Evolutionary conservation across 78 protist genomes (phyloP), one percentile per base, ranked within the genome.

Genomic region (Emiliania huxleyi): DNA sequence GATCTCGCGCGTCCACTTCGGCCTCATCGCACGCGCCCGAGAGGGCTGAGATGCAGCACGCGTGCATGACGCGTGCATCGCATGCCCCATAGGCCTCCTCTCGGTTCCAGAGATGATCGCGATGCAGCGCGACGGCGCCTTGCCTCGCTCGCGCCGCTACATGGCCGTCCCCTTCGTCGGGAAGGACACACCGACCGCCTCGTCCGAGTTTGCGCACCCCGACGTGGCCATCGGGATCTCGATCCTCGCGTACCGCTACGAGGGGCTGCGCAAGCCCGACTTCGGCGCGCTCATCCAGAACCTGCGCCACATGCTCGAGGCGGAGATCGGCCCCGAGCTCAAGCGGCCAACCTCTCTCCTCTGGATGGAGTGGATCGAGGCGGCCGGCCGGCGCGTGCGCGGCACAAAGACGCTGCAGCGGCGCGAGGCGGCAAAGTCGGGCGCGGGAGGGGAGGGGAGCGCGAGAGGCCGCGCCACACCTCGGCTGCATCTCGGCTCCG

Each of bases 151-250:
- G 29, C 91, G 96, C 11, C 87, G n/a, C 62, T 90, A 93, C 23
- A 92, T 83, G 19, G 95, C 96, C 19, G 95, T 95, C 43, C 96
- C 96, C 15, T 95, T 93, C 69, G 95, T 95, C 35, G 96, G 95
- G 84, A 93, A 93, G 92, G 96, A 93, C 77, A 92, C 92, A 46
- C 96, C 96, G 21, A 87, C 94, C n/a, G 48, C 18, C 49, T 26
- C 55, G 37, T 49, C 92, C 73, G 96, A 95, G 93, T 95, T 91
- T 56, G 92, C 96, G n/a, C 95, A 95, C 42, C 96, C 96, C 49
- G 96, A 95, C 71, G 94, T 93, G 12, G 90, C 91, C 21, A 85
- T 95, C 48, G 96, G 96, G 38, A 93, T 93, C 26, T 73, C 96
- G 35, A 77, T 77, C 23, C 46, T 77, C 29, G 85, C 85, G 8